Conservation (phyloP, 495 filamentous ascomycete genomes). For the Penicillium macrosclerotiorum region DNA sequence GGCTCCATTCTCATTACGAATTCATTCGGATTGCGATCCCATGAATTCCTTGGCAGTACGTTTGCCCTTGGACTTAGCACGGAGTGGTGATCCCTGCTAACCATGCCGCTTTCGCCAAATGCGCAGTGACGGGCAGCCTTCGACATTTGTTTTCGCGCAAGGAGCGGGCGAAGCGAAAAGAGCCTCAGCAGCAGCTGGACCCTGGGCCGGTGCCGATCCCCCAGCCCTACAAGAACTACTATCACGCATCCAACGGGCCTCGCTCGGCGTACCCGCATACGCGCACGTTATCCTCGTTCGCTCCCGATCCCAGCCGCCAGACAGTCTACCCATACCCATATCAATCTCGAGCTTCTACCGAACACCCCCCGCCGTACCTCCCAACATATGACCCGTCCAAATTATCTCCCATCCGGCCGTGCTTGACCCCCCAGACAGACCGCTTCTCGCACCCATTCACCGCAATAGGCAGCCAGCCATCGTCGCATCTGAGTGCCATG, state of each 20-base stretch:
- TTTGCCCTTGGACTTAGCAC: slow-evolving; percentile 1
- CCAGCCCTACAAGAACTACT: slow-evolving; percentile 17
- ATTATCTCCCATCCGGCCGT: slow-evolving; percentile 25
- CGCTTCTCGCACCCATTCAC: slow-evolving; percentile 5
- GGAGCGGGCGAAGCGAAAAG: slow-evolving; percentile 26
- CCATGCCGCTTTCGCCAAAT: slow-evolving; percentile 4
- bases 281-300: slow-evolving; percentile 30
- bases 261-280: slow-evolving; percentile 24
- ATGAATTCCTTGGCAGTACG: slow-evolving; percentile 21
- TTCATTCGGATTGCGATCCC: slow-evolving; percentile 1
- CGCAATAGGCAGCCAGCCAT: slow-evolving; percentile 7
- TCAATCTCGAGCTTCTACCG: slow-evolving; percentile 20
- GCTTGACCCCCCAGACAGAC: slow-evolving; percentile 11
- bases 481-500: slow-evolving; percentile 24
- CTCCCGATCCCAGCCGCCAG: slow-evolving; percentile 23
- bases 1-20: slow-evolving; percentile 19
- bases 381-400: slow-evolving; percentile 35
- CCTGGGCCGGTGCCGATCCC: slow-evolving; percentile 11
- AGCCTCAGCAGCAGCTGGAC: slow-evolving; percentile 11
- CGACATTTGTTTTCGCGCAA: slow-evolving; percentile 26
- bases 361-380: slow-evolving; percentile 20
- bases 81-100: slow-evolving; percentile 19
- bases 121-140: slow-evolving; percentile 22
- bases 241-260: slow-evolving; percentile 9
- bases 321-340: too few relatives aligned